Evolutionary conservation across 257 asterid genomes (phyloP), one percentile per base, ranked within the genome.

Genomic region (Handroanthus guayacan): DNA sequence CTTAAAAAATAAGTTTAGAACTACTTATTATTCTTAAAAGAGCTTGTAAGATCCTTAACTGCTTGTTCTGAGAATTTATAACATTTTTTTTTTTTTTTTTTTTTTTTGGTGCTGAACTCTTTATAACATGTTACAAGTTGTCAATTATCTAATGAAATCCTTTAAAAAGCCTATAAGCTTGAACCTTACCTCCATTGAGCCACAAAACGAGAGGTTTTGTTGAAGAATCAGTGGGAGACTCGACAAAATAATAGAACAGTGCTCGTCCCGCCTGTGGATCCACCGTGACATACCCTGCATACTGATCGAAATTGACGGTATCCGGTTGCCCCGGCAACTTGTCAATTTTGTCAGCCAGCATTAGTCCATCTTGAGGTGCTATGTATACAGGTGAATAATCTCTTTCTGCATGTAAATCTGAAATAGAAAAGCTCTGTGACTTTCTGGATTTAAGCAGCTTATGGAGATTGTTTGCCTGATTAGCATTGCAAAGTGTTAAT

Each of bases 101-200:
- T 25, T 25, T 25, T 25, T n/a, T n/a, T n/a, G n/a, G n/a, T 25
- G 31, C 31, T 1, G 31, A 25, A 25, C 31, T 25, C 31, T 25
- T 25, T 25, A 25, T 25, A 25, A 25, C 31, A 25, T 25, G 31
- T 25, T 25, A 25, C 31, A 25, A 25, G 31, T 25, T 25, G 31
- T 25, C 31, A 25, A 25, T 25, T 25, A 25, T 25, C 31, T 25
- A 0, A 25, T 25, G 31, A 25, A 25, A 25, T 25, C 1, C 31
- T 25, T 25, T 25, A 25, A 25, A 25, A 25, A 25, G 31, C 31
- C 31, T 25, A 25, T 25, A 25, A 25, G 31, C 5, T 50, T 2
- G 58, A 52, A 65, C 3, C 18, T 51, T 84, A 87, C 95, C 89
- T 81, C 90, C 90, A 65, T 83, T 87, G 38, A 89, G 76, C 95